Evolutionary conservation across 73 alveolate species (phyloP), one percentile per base, ranked within the genome.

Genomic region (Paramecium sexaurelia): DNA sequence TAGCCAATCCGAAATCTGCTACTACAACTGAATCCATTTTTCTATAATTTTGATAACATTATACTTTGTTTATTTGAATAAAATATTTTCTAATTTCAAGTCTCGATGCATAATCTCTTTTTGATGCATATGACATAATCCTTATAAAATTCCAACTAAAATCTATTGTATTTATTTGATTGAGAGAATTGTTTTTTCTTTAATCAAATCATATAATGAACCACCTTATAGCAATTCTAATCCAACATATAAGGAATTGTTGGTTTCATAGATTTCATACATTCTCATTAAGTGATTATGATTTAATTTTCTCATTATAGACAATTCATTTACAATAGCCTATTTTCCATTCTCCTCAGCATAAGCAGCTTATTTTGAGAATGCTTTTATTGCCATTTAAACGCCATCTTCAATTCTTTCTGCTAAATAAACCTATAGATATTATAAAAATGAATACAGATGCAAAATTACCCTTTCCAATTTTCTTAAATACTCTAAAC

Each of bases 1-100:
- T 88, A 20, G 94, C 94, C n/a, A 88, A 82, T 41, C 94, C 94
- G 71, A 88, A 88, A 47, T 88, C 94, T 7, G 94, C 94, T 5
- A 78, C 29, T 3, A 78, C 73, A 3, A 78, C 90, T 4, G 75
- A 37, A 29, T 78, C 90, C 73, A 78, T 41, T 78, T 43, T 78
- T 43, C 90, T 78, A 78, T 40, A 15, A 41, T 29, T 22, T 4
- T 37, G 2, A 39, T 78, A 78, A 61, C 11, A 61, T 10, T 11
- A 37, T 78, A 78, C 90, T 78, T 78, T 41, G 90, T n/a, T 41
- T 32, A 41, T 78, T 78, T 78, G 41, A 78, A 78, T 26, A 78
- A 43, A 24, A 78, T 78, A 78, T 78, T 78, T 78, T 78, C 90
- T 22, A 78, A 45, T 39, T 78, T 78, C 17, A 78, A 33, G 41